Evolutionary conservation across 495 filamentous ascomycete species (phyloP), one percentile per base, ranked within the genome.

Genomic region (Penicillium samsonianum): DNA sequence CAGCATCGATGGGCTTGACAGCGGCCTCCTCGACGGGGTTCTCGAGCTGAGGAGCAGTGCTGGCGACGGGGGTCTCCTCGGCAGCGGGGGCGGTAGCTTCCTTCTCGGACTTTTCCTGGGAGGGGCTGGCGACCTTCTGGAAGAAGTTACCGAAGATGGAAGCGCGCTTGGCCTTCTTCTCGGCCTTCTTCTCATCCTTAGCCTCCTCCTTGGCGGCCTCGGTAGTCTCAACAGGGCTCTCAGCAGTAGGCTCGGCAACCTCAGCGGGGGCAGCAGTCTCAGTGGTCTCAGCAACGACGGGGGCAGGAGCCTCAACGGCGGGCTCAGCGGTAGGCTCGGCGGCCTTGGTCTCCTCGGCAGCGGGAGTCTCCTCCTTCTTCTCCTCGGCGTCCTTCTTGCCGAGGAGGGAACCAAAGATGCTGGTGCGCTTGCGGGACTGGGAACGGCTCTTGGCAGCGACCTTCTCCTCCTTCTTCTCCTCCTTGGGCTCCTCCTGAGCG

Each of bases 351-450:
- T 51, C 47, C 31, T 50, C 33, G 9, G 33, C 23, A 14, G 49
- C 70, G 26, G 67, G 59, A 60, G 73, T 69, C 58, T 79, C 82
- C 71, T 84, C 79, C 58, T 80, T 69, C 63, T 81, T 76, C 75
- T 88, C 84, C 56, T 62, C 63, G 28, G 49, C 84, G 53, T 91
- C 86, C 75, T 88, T 88, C 84, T 91, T 92, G 66, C 84, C 82
- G 3, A 90, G 78, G 44, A 92, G 78, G 55, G 70, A 75, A 60
- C 87, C 89, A 73, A 98, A 95, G 77, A 96, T 85, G 67, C 90
- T 92, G 41, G 77, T 67, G 57, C 91, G 87, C 87, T 96, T 96
- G 71, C 88, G 88, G 67, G 90, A 95, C 56, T 90, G 89, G 53
- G 91, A 95, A 63, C 90, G 89, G 70, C 81, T 81, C 70, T 82